Evolutionary conservation across 1,139 yeast species (phyloP), one percentile per base, ranked within the genome.

Genomic region (Yamadazyma membranifaciens): DNA sequence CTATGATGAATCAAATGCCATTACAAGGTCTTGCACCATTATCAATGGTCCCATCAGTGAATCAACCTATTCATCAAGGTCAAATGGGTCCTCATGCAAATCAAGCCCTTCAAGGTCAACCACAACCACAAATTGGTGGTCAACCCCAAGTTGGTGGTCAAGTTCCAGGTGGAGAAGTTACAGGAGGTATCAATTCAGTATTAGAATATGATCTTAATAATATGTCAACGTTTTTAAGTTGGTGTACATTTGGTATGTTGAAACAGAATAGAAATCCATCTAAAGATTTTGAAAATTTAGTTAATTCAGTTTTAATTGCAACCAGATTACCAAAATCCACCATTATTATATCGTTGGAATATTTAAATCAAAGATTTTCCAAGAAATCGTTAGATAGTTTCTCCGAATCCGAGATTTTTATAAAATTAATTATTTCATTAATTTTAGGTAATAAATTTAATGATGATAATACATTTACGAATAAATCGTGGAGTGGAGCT

Each of bases 391-490:
- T 73, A 58, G 51, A 62, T 57, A 27, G 24, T 10, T 44, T 70
- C 41, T 39, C 52, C 9, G 75, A 70, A 43, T 58, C 57, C 31
- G 75, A 73, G 22, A 75, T 83, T 42, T 87, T 84, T 54, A 73
- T 79, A 48, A 74, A 78, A 55, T 68, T 88, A 42, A 81, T 85
- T 36, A 75, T 85, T 25, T 76, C 95, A 1, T 73, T 92, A 36
- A 78, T 92, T 31, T 71, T 92, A 48, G 95, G 97, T 34, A 92
- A 92, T 68, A 92, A 92, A 65, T 87, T 89, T 61, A 89, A 91
- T 59, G 98, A 92, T 62, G 98, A 92, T 67, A 89, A 91, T 65
- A 92, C 98, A 20, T 92, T 92, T 57, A 89, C 96, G 46, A 92
- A 91, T 66, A 82, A 82, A 57, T 88, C 96, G 9, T 92, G 98